These are phyloP conservation scores for Phytophthora podocarpi DNA, from an alignment of 352 stramenopile genomes.

Conservation along the genomic window DNA sequence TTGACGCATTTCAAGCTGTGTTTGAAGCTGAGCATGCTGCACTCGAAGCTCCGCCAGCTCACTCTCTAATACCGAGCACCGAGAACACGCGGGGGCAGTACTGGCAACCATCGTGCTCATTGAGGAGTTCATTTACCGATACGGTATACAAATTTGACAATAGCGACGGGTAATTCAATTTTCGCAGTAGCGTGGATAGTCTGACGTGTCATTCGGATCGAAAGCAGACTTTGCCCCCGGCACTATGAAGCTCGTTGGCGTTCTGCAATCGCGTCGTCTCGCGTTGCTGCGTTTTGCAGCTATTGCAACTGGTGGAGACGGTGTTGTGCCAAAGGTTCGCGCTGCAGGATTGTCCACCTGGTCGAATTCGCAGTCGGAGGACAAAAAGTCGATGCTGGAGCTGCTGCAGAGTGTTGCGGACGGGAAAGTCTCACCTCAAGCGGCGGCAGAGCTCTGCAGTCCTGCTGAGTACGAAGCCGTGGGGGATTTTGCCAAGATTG, in stretches of 20 bases:
- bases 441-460: conserved; percentile 33
- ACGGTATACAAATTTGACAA: conserved; percentile 16
- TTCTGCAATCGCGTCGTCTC: conserved; percentile 9
- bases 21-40: conserved; percentile 35
- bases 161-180: conserved; percentile 3
- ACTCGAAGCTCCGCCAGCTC: conserved; percentile 31
- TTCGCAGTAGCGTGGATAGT: conserved; percentile 17
- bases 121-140: not conserved
- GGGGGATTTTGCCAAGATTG: conserved; percentile 81
- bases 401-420: conserved; percentile 64
- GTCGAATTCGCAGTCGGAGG: conserved; percentile 11
- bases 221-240: not conserved
- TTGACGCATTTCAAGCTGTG: conserved; percentile 13
- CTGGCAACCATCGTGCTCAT: not conserved
- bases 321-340: not conserved
- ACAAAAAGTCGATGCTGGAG: conserved; percentile 43
- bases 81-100: conserved; percentile 20
- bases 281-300: conserved; percentile 7
- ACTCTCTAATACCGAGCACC: conserved; percentile 32
- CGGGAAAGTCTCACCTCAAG: conserved; percentile 45
- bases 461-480: conserved; percentile 57
- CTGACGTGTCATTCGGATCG: conserved; percentile 19
- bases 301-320: not conserved
- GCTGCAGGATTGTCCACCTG: conserved; percentile 18
- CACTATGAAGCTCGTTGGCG: conserved; percentile 17